phyloP scores from a whole-genome alignment of 306 rosid genomes.

The Quercus cerris region DNA sequence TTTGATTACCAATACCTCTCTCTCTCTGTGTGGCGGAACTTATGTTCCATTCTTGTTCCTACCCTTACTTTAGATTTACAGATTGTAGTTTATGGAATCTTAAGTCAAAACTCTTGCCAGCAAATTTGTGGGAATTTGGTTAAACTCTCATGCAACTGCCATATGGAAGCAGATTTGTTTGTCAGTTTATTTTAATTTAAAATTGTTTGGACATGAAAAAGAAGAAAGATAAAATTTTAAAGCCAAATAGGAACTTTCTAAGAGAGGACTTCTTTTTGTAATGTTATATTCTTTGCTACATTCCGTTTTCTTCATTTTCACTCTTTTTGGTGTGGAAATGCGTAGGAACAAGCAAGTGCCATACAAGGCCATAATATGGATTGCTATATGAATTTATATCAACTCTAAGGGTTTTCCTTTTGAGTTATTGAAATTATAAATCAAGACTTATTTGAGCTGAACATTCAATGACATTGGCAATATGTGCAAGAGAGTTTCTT shows the following conservation, averaged over 20 bases:
- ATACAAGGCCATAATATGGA: too few species aligned
- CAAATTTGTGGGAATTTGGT: neutral
- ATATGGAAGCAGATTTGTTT: neutral
- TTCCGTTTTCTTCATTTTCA: neutral
- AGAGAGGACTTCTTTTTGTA: neutral
- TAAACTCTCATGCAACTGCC: neutral
- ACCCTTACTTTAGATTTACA: neutral
- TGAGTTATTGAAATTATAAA: neutral
- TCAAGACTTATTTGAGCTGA: neutral
- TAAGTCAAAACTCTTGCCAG: neutral
- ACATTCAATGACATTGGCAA: neutral
- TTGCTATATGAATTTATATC: too few species aligned
- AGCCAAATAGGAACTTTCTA: neutral
- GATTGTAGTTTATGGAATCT: neutral
- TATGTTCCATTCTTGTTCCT: neutral
- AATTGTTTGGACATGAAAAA: neutral
- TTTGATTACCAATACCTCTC: neutral
- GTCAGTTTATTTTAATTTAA: neutral
- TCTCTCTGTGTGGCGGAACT: neutral
- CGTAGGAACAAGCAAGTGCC: too few species aligned
- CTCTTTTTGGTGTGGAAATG: too few species aligned
- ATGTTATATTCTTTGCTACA: neutral
- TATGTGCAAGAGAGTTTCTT: neutral
- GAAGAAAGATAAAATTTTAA: neutral
- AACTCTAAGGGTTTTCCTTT: too few species aligned